Evolutionary conservation across 2,329 filamentous ascomycete genomes (phyloP).

Genomic region (Dichotomopilus funicola): DNA sequence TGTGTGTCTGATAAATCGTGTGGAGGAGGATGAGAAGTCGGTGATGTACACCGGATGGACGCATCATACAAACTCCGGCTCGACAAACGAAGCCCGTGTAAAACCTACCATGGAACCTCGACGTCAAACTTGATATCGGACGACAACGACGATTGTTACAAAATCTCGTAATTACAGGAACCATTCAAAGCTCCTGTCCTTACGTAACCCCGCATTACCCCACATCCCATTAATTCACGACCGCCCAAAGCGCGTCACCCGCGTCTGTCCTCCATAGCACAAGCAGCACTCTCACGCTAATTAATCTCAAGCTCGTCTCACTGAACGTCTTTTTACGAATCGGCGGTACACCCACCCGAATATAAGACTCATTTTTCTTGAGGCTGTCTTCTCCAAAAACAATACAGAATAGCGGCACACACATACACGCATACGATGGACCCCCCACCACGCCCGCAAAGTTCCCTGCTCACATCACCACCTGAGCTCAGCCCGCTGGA

Average conservation of each 20-base stretch:
- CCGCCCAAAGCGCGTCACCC: slow-evolving; percentile 6
- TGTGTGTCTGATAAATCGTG: no score
- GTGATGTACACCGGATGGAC: no score
- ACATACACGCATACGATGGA: slow-evolving; percentile 19
- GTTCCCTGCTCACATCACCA: slow-evolving; percentile 29
- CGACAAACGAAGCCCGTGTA: no score
- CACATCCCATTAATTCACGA: background rate
- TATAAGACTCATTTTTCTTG: no score
- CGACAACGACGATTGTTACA: background rate
- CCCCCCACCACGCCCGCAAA: slow-evolving; percentile 14
- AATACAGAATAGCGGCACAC: background rate
- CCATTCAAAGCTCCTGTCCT: background rate
- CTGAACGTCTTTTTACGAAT: background rate
- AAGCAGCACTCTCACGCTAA: no score
- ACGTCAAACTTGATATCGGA: no score
- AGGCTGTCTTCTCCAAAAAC: no score
- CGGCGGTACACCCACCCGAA: background rate
- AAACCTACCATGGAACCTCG: no score
- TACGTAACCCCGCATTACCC: background rate
- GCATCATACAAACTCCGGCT: no score
- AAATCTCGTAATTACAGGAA: background rate
- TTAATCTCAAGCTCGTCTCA: background rate
- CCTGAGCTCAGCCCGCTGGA: slow-evolving; percentile 71
- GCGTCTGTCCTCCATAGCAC: background rate
- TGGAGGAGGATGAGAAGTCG: no score